These are phyloP conservation scores for Clavariopsis aquatica DNA, from an alignment of 495 filamentous ascomycete species.

Conservation along the genomic window DNA sequence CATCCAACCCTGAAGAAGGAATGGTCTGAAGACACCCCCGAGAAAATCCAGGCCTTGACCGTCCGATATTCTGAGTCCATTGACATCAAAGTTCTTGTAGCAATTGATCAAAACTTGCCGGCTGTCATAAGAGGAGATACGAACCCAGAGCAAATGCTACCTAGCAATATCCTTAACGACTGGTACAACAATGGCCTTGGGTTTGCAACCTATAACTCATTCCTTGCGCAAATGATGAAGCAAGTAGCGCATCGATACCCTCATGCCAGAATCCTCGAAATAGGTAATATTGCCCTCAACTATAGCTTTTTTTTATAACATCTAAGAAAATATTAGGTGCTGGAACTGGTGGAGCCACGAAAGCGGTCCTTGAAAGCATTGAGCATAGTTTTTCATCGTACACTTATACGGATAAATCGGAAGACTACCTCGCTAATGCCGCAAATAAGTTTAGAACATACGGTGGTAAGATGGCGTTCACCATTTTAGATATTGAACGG, in stretches of 20 bases:
- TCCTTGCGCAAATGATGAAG: not conserved
- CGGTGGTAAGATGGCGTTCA: conserved; percentile 44
- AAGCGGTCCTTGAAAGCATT: not conserved
- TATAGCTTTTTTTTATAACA: not conserved
- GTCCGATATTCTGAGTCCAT: not conserved
- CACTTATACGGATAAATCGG: conserved; percentile 37
- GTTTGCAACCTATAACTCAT: not conserved
- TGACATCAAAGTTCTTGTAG: not conserved
- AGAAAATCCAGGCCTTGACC: not conserved
- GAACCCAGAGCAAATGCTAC: conserved; percentile 2
- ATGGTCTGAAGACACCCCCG: conserved; percentile 8
- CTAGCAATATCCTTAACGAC: not conserved
- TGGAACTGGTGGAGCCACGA: conserved; percentile 16
- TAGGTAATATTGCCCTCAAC: not conserved
- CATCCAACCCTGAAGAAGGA: conserved; percentile 5
- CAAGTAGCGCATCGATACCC: conserved; percentile 18
- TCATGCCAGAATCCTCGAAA: conserved; percentile 9
- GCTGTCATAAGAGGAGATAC: conserved; percentile 3
- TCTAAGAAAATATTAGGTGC: conserved; percentile 1
- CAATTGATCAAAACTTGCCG: conserved; percentile 5
- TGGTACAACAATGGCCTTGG: conserved; percentile 6
- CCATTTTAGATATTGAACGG: conserved; percentile 13
- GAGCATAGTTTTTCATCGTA: conserved; percentile 25
- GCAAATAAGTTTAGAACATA: not conserved
- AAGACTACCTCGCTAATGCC: conserved; percentile 15